Conservation (phyloP, 371 early-diverging fungal genomes). For the Mucor irregularis region DNA sequence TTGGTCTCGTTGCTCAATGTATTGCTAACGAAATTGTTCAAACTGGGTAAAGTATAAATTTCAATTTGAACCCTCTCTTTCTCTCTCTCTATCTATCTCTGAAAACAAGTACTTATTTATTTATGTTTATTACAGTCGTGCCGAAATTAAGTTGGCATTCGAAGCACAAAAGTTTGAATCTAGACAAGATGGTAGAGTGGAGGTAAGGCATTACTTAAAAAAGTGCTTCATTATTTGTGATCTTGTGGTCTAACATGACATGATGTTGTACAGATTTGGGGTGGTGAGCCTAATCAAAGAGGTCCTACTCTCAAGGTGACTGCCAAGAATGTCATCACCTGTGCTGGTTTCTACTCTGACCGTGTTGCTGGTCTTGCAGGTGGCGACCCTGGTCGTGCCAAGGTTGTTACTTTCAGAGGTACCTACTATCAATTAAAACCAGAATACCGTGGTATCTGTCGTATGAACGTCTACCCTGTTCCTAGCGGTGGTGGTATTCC, state of each 20-base stretch:
- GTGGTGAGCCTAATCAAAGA: slow-evolving; percentile 35
- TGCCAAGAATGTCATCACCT: slow-evolving; percentile 47
- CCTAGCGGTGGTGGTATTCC: slow-evolving; percentile 53
- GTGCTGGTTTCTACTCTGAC: slow-evolving; percentile 51
- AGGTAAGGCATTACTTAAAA: too few relatives aligned
- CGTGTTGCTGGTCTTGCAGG: slow-evolving; percentile 43
- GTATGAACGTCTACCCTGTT: slow-evolving; percentile 50
- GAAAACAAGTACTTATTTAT: background rate
- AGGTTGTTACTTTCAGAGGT: slow-evolving; percentile 47
- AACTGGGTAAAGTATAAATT: slow-evolving; percentile 39
- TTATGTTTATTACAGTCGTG: slow-evolving; percentile 31
- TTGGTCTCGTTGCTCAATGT: slow-evolving; percentile 39
- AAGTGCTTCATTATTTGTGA: too few relatives aligned
- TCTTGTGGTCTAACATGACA: too few relatives aligned
- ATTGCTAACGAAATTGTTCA: slow-evolving; percentile 41
- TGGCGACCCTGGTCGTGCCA: slow-evolving; percentile 33
- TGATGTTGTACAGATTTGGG: slow-evolving; percentile 38
- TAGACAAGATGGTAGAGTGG: slow-evolving; percentile 29
- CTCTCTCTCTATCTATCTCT: background rate
- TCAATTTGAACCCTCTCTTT: too few relatives aligned
- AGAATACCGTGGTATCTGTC: slow-evolving; percentile 38
- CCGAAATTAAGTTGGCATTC: slow-evolving; percentile 47
- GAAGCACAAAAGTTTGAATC: slow-evolving; percentile 38
- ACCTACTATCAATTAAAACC: slow-evolving; percentile 50
- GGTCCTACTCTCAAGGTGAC: slow-evolving; percentile 39